A percentile compares a stretch with the other conserved stretches of the same genome.
These are phyloP conservation scores for Trichocladium uniseriatum DNA, from an alignment of 495 filamentous ascomycete species.

Conservation along the genomic window DNA sequence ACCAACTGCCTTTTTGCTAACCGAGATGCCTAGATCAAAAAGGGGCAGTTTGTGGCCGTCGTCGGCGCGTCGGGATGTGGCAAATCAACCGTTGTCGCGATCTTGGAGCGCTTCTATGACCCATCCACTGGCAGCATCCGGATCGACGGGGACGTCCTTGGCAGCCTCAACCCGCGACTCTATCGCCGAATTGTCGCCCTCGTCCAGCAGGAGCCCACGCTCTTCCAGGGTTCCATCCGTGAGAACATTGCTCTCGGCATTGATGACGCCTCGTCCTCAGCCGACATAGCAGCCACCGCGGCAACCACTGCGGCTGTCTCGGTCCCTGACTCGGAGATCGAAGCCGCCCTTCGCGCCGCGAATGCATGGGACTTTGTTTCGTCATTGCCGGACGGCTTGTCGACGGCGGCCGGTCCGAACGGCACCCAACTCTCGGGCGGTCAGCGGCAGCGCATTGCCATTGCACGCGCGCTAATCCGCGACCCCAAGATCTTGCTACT, in stretches of 20 bases:
- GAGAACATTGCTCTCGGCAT: constrained; percentile 50
- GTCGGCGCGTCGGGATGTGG: constrained; percentile 39
- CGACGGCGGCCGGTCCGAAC: constrained; percentile 49
- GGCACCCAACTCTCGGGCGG: constrained; percentile 63
- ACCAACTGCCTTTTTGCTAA: background rate
- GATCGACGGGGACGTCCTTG: constrained; percentile 38
- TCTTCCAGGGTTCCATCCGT: constrained; percentile 46
- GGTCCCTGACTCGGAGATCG: constrained; percentile 27
- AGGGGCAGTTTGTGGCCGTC: constrained; percentile 61
- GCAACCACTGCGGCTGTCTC: constrained; percentile 22
- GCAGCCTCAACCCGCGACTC: constrained; percentile 21
- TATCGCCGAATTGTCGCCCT: constrained; percentile 36
- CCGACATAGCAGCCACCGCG: constrained; percentile 9
- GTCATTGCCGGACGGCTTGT: constrained; percentile 49
- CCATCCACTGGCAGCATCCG: constrained; percentile 44
- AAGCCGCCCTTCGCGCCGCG: constrained; percentile 48
- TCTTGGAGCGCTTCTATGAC: constrained; percentile 56
- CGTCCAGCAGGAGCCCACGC: constrained; percentile 28
- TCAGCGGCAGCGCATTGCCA: constrained; percentile 65
- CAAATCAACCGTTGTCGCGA: constrained; percentile 33
- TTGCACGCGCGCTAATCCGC: constrained; percentile 65
- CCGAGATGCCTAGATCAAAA: constrained; percentile 40
- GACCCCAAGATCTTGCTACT: constrained; percentile 60
- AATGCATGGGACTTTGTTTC: constrained; percentile 52
- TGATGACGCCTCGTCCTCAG: constrained; percentile 5